phyloP scores from a whole-genome alignment of 2,329 filamentous ascomycete genomes.

The Geosmithia putterillii region DNA sequence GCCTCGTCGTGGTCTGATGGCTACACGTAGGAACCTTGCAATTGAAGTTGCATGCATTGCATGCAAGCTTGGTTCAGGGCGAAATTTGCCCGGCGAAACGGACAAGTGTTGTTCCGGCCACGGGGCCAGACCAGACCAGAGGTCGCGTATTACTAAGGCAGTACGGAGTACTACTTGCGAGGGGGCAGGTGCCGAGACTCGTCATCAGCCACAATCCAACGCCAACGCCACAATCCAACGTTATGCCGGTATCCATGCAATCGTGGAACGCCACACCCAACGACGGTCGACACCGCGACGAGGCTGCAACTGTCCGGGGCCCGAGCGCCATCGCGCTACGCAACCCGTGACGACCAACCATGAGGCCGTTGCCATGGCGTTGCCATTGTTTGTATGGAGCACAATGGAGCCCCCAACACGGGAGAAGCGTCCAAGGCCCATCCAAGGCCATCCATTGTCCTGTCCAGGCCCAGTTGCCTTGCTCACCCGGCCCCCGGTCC shows the following conservation, averaged over 20 bases:
- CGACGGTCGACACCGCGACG: no score
- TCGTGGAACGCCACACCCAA: no score
- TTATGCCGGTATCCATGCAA: no score
- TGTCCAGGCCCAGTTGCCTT: no score
- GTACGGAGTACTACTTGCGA: background rate
- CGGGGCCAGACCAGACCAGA: background rate
- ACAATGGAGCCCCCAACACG: background rate
- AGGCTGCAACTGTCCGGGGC: background rate
- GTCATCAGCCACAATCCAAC: no score
- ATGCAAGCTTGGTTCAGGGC: background rate
- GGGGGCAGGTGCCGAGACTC: no score
- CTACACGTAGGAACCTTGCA: no score
- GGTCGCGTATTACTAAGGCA: background rate
- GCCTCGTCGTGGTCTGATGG: no score
- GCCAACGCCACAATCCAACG: no score
- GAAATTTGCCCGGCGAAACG: conserved; percentile 2
- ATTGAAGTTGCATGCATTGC: no score
- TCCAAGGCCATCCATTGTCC: background rate
- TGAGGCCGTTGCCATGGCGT: conserved; percentile 1
- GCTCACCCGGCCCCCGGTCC: no score
- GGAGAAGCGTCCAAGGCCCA: background rate
- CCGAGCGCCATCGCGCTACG: background rate
- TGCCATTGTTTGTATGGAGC: conserved; percentile 2
- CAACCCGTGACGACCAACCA: conserved; percentile 1
- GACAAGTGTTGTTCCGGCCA: background rate